A percentile compares a stretch with the other conserved stretches of the same genome.
phyloP scores from a whole-genome alignment of 306 rosid genomes.

The Lathyrus sativus region DNA sequence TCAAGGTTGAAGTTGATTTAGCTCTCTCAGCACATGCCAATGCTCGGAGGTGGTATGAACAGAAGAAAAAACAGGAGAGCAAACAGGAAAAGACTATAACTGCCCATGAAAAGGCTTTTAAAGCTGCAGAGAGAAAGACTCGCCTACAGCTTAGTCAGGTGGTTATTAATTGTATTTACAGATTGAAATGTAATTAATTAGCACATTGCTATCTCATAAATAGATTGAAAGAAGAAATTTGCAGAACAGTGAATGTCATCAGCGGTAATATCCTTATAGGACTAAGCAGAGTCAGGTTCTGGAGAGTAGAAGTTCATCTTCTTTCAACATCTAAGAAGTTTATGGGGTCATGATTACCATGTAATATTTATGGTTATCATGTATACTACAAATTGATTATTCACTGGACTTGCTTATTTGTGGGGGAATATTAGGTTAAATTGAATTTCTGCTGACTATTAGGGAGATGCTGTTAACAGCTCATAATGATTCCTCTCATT shows the following conservation, averaged over 20 bases:
- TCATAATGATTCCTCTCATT: conserved; percentile 2
- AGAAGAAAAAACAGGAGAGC: conserved; percentile 91
- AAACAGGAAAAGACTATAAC: conserved; percentile 92
- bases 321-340: conserved; percentile 5
- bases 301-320: conserved; percentile 23
- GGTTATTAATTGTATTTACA: conserved; percentile 36
- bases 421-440: conserved; percentile 16
- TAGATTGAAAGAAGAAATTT: conserved; percentile 33
- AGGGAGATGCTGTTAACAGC: conserved; percentile 30
- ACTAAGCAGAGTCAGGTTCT: conserved; percentile 28
- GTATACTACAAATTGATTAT: not conserved
- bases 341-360: conserved; percentile 19
- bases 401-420: conserved; percentile 6
- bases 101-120: conserved; percentile 95
- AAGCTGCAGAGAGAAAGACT: conserved; percentile 97
- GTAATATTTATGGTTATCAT: conserved; percentile 14
- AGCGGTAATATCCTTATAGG: conserved; percentile 12
- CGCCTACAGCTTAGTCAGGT: conserved; percentile 93
- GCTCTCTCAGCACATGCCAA: conserved; percentile 95
- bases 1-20: conserved; percentile 90
- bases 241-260: conserved; percentile 6
- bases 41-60: conserved; percentile 94
- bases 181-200: conserved; percentile 31
- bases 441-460: conserved; percentile 12
- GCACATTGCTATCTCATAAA: conserved; percentile 33